A percentile compares a stretch with the other conserved stretches of the same genome.
Conservation (phyloP, 75 land plant species). For the Sequoia sempervirens region DNA sequence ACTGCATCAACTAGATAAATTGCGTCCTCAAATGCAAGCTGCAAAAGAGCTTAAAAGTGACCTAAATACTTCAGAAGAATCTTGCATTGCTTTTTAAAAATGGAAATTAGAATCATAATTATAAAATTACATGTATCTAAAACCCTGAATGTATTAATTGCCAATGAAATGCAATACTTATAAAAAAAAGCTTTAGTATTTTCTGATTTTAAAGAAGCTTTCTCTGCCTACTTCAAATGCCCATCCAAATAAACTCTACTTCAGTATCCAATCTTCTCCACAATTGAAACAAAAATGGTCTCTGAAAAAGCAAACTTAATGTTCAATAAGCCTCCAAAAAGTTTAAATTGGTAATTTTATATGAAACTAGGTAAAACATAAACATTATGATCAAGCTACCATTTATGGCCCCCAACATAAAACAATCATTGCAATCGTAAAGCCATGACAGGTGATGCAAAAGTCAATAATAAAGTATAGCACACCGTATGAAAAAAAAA, state of each 20-base stretch:
- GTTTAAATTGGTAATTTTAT: background rate
- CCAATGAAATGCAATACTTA: background rate
- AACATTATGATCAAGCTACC: background rate
- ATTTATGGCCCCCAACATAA: background rate
- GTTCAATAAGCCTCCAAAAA: background rate
- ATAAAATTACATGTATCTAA: background rate
- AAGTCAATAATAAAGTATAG: background rate
- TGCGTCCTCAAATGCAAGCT: conserved; percentile 92
- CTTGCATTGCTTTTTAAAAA: background rate
- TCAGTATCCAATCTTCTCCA: background rate
- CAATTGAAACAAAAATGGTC: background rate
- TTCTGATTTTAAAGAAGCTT: background rate
- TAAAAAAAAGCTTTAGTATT: background rate
- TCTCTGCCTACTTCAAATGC: background rate
- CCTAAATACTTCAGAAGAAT: conserved; percentile 7
- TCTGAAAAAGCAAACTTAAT: background rate
- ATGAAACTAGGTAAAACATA: background rate
- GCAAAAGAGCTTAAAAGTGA: conserved; percentile 8
- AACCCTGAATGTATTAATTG: background rate
- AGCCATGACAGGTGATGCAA: background rate
- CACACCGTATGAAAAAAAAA: background rate
- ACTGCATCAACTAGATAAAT: conserved; percentile 86
- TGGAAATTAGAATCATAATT: background rate
- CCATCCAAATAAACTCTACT: background rate
- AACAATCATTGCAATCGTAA: background rate